Evolutionary conservation across 768 basidiomycete species (phyloP).

Genomic region (Xerocomus spinulosus): DNA sequence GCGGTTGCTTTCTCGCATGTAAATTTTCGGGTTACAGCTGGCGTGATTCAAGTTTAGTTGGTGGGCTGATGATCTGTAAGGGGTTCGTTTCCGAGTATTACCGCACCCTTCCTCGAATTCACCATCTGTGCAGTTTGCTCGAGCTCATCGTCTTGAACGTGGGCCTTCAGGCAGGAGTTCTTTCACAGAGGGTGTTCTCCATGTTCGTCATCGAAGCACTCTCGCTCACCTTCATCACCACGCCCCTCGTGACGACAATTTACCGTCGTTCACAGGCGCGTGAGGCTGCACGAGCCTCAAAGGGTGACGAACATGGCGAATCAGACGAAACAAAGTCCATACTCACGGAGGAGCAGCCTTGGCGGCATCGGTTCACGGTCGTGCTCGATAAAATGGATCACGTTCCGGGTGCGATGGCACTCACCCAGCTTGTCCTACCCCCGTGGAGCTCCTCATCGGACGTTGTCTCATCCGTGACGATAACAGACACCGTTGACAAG

Average conservation of each 20-base stretch:
- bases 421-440: conserved; percentile 74
- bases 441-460: conserved; percentile 11
- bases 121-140: conserved; percentile 52
- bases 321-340: conserved; percentile 6
- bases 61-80: conserved; percentile 93
- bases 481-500: neutral
- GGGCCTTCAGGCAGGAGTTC: conserved; percentile 74
- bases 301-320: conserved; percentile 26
- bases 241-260: conserved; percentile 62
- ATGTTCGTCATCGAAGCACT: conserved; percentile 92
- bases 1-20: conserved; percentile 73
- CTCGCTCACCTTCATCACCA: conserved; percentile 80
- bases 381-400: conserved; percentile 89
- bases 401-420: conserved; percentile 82
- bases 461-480: conserved; percentile 7
- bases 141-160: conserved; percentile 96
- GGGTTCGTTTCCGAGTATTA: conserved; percentile 44
- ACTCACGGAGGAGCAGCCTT: conserved; percentile 16
- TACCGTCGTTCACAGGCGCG: conserved; percentile 54
- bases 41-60: conserved; percentile 80
- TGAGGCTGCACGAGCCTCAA: conserved; percentile 11
- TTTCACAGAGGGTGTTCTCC: conserved; percentile 75
- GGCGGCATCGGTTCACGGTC: conserved; percentile 68
- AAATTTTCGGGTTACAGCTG: conserved; percentile 62
- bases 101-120: neutral